Evolutionary conservation across 75 land plant genomes (phyloP).

Genomic region (Azolla pinnata): DNA sequence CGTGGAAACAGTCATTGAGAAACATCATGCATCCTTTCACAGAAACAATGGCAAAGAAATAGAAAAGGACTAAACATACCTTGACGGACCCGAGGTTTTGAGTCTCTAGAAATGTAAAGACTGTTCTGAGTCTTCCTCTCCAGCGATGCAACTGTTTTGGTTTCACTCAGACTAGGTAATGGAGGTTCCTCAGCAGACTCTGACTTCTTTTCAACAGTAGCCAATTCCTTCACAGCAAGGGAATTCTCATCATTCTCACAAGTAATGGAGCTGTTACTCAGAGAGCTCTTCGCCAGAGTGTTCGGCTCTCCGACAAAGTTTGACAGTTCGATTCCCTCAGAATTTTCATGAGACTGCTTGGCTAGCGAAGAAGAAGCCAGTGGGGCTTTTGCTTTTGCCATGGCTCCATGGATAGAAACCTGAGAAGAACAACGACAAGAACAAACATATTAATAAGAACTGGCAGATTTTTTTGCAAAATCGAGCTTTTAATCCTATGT

Average conservation of each 20-base stretch:
- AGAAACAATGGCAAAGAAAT: too few relatives aligned
- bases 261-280: not conserved
- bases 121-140: conserved; percentile 44
- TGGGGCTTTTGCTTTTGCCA: too few relatives aligned
- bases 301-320: not conserved
- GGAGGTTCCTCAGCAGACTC: not conserved
- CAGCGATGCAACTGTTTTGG: conserved; percentile 32
- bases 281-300: not conserved
- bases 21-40: too few relatives aligned
- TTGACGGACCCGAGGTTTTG: conserved; percentile 14
- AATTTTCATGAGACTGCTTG: too few relatives aligned
- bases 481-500: too few relatives aligned
- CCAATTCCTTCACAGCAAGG: not conserved
- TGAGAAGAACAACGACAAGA: too few relatives aligned
- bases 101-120: conserved; percentile 50
- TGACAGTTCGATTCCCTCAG: not conserved
- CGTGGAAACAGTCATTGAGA: too few relatives aligned
- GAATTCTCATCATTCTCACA: conserved; percentile 14
- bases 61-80: conserved; percentile 26
- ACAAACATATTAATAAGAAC: too few relatives aligned
- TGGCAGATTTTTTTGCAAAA: too few relatives aligned
- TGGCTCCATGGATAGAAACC: too few relatives aligned
- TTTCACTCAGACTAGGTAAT: not conserved
- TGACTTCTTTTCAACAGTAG: not conserved
- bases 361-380: too few relatives aligned